Evolutionary conservation across 2,329 filamentous ascomycete species (phyloP).

Genomic region (Sporothrix humicola): DNA sequence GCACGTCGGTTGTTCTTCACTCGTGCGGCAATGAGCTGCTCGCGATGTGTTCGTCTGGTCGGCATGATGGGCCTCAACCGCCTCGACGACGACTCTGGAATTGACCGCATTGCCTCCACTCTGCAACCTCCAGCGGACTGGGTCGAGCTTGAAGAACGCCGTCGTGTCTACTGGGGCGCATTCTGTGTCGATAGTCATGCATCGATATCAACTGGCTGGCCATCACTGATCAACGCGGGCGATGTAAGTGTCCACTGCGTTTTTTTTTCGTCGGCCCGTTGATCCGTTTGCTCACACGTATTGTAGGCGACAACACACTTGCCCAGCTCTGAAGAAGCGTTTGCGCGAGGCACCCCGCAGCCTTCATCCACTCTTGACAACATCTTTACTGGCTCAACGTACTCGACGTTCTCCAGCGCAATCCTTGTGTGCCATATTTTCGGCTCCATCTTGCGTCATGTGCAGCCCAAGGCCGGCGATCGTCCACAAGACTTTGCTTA

Average conservation of each 20-base stretch:
- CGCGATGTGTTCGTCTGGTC: slow-evolving; percentile 70
- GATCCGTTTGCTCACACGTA: not conserved
- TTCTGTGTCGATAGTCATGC: slow-evolving; percentile 86
- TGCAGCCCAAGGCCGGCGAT: slow-evolving; percentile 74
- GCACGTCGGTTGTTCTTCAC: slow-evolving; percentile 86
- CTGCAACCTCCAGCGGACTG: slow-evolving; percentile 76
- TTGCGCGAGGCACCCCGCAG: slow-evolving; percentile 68
- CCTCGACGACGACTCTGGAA: slow-evolving; percentile 68
- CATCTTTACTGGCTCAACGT: slow-evolving; percentile 63
- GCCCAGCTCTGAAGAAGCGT: slow-evolving; percentile 80
- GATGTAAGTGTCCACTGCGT: slow-evolving; percentile 55
- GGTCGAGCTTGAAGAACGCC: slow-evolving; percentile 76
- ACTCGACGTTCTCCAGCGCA: slow-evolving; percentile 75
- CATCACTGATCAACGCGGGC: slow-evolving; percentile 74
- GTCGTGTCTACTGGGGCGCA: slow-evolving; percentile 83
- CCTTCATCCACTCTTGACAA: slow-evolving; percentile 67
- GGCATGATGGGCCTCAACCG: slow-evolving; percentile 87
- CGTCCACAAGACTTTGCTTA: slow-evolving; percentile 73
- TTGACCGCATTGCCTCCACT: slow-evolving; percentile 69
- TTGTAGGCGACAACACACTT: slow-evolving; percentile 73
- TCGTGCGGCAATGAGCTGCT: slow-evolving; percentile 80
- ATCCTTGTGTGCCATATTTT: slow-evolving; percentile 79
- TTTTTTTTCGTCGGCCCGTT: not conserved
- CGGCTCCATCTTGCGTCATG: slow-evolving; percentile 79
- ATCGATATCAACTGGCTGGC: slow-evolving; percentile 90